Evolutionary conservation across 2,329 filamentous ascomycete genomes (phyloP).

Genomic region (Phyllosticta citrichinensis): DNA sequence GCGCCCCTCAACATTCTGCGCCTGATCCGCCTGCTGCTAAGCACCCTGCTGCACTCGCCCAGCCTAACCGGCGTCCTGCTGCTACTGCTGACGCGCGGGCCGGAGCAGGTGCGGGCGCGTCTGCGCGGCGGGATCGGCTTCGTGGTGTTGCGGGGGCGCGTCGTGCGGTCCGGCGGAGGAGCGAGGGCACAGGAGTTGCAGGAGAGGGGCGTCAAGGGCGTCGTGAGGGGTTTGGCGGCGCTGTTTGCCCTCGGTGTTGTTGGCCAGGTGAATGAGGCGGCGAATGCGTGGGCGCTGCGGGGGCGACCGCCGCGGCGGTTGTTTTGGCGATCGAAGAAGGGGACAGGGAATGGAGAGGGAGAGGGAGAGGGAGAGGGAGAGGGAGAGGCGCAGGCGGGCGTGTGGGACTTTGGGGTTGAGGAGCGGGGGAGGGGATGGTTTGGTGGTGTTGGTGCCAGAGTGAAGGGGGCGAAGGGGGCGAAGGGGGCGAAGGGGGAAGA

Average conservation of each 20-base stretch:
- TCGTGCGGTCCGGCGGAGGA: neutral
- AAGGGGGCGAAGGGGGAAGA: conserved; percentile 20
- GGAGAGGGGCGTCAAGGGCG: neutral
- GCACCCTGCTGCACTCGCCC: neutral
- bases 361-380: neutral
- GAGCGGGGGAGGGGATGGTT: neutral
- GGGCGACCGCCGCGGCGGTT: conserved; percentile 15
- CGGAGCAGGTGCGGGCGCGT: neutral
- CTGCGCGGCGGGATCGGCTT: neutral
- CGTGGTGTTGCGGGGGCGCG: neutral
- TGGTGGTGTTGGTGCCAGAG: neutral
- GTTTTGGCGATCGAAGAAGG: neutral
- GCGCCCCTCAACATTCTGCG: neutral
- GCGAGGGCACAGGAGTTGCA: neutral
- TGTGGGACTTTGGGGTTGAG: conserved; percentile 6
- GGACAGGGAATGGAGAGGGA: neutral
- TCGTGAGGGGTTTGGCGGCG: conserved; percentile 20
- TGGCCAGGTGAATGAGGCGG: conserved; percentile 17
- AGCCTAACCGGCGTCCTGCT: conserved; percentile 3
- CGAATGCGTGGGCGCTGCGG: conserved; percentile 28
- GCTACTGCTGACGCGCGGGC: neutral
- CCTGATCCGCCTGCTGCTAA: neutral
- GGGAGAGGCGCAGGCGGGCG: neutral
- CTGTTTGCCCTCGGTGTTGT: conserved; percentile 25
- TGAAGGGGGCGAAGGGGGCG: neutral